Conservation (phyloP, 352 stramenopile species). For the Phytophthora hibernalis region DNA sequence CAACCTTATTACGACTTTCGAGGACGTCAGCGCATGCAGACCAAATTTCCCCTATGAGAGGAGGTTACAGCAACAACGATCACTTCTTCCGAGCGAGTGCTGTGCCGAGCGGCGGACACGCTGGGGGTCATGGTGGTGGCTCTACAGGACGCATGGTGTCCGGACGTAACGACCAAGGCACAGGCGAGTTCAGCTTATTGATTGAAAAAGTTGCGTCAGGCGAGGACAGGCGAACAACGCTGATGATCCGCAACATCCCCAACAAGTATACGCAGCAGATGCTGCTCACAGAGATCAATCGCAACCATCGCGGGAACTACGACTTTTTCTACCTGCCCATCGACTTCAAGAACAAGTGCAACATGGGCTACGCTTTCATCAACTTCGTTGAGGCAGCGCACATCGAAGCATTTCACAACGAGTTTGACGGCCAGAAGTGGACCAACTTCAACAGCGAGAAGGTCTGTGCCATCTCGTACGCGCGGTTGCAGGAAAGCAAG, state of each 20-base stretch:
- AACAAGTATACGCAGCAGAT: constrained; percentile 99
- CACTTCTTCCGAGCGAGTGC: constrained; percentile 26
- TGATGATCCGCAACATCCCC: constrained; percentile 99
- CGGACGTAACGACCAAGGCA: constrained; percentile 71
- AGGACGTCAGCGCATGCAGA: constrained; percentile 24
- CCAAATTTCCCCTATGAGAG: constrained; percentile 37
- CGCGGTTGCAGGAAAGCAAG: constrained; percentile 96
- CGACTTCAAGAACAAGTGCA: constrained; percentile 99
- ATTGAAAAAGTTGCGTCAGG: constrained; percentile 82
- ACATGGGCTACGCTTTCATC: constrained; percentile 99
- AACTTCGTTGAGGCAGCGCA: constrained; percentile 96
- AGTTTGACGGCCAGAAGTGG: constrained; percentile 93
- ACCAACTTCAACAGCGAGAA: constrained; percentile 99
- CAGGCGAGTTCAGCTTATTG: constrained; percentile 78
- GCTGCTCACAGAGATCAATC: constrained; percentile 97
- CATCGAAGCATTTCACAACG: constrained; percentile 84
- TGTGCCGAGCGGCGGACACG: constrained; percentile 16
- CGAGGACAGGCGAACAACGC: constrained; percentile 95
- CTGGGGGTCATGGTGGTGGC: constrained; percentile 7
- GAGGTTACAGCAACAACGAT: constrained; percentile 32
- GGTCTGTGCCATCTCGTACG: constrained; percentile 98
- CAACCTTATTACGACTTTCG: constrained; percentile 37
- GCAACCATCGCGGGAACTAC: constrained; percentile 91
- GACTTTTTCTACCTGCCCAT: constrained; percentile 99
- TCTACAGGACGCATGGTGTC: constrained; percentile 14